Base-by-base conservation (phyloP, 768 basidiomycete genomes). In the Tricholomella constricta region DNA sequence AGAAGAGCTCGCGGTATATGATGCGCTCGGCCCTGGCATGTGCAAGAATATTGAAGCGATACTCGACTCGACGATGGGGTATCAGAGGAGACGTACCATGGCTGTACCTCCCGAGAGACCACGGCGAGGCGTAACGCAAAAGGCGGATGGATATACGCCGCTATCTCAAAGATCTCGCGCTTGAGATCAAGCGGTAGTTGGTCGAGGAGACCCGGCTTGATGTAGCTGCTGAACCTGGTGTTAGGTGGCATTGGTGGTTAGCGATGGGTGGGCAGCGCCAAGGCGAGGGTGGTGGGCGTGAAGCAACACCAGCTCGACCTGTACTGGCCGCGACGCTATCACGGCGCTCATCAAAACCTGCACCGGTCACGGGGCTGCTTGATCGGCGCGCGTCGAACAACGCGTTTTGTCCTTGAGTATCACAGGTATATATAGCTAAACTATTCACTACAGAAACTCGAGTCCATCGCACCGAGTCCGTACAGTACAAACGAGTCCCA, bases 1-100 rank as follows among this genome's bases (percentile, higher is more conserved):
- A 58, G 54, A 48, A 58, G 20, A 62, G 54, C 35, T 58, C 59
- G 22, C 45, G 57, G 43, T 61, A 61, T 41, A 61, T 59, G 22
- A 61, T 57, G 19, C 50, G 57, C 38, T 63, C 62, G 3, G 60
- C 55, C 62, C 62, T 61, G 6, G n/a, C 26, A 2, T 11, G 9
- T 29, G 3, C 11, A 4, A 51, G 37, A 48, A 29, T 34, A 20
- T 20, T 15, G 31, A 27, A n/a, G 2, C 11, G 31, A 20, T 23
- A 19, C 29, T 4, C 2, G 20, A 25, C 23, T 6, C 6, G 32
- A 32, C 6, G 10, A 22, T 17, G 35, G 29, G 29, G 14, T 14
- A 27, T 14, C 3, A 4, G 11, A 12, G 19, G 1, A 17, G 15
- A 29, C 55, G 42, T 44, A 64, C 58, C 58, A 62, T n/a, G 48